These are phyloP conservation scores for Epipyxis sp. DNA, from an alignment of 108 stramenopile species.

Conservation along the genomic window DNA sequence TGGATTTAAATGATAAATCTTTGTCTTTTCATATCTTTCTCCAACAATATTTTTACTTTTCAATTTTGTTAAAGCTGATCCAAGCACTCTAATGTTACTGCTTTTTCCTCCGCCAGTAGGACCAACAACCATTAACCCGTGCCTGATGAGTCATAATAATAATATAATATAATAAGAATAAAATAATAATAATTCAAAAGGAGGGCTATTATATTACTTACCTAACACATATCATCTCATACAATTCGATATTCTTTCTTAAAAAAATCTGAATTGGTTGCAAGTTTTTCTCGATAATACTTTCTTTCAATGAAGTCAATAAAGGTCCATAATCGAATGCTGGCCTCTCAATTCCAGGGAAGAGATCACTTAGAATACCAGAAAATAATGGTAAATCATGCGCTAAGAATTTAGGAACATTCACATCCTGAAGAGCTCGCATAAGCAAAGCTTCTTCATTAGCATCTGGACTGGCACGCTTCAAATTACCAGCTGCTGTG, in stretches of 20 bases:
- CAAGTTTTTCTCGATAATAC: slow-evolving; percentile 45
- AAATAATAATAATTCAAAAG: too few relatives aligned
- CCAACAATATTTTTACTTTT: slow-evolving; percentile 44
- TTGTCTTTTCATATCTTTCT: slow-evolving; percentile 51
- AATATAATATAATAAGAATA: too few relatives aligned
- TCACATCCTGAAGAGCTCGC: slow-evolving; percentile 60
- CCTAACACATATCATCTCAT: slow-evolving; percentile 62
- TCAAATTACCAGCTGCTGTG: slow-evolving; percentile 54
- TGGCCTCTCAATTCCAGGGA: slow-evolving; percentile 57
- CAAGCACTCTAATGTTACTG: slow-evolving; percentile 47
- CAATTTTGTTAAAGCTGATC: slow-evolving; percentile 44
- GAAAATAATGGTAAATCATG: slow-evolving; percentile 62
- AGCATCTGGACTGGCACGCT: slow-evolving; percentile 51
- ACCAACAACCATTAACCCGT: slow-evolving; percentile 63
- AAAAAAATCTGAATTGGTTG: slow-evolving; percentile 53
- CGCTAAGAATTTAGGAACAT: slow-evolving; percentile 64
- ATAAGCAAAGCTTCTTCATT: slow-evolving; percentile 62
- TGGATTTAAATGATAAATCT: slow-evolving; percentile 54
- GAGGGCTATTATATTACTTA: background rate
- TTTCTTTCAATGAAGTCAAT: slow-evolving; percentile 40
- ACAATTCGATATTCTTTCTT: slow-evolving; percentile 54
- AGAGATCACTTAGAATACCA: slow-evolving; percentile 61
- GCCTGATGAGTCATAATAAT: too few relatives aligned
- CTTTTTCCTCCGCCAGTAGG: slow-evolving; percentile 64
- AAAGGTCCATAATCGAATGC: slow-evolving; percentile 57